A percentile compares a stretch with the other conserved stretches of the same genome.
phyloP scores from a whole-genome alignment of 2,329 filamentous ascomycete genomes.

The Trichoderma semiorbis region DNA sequence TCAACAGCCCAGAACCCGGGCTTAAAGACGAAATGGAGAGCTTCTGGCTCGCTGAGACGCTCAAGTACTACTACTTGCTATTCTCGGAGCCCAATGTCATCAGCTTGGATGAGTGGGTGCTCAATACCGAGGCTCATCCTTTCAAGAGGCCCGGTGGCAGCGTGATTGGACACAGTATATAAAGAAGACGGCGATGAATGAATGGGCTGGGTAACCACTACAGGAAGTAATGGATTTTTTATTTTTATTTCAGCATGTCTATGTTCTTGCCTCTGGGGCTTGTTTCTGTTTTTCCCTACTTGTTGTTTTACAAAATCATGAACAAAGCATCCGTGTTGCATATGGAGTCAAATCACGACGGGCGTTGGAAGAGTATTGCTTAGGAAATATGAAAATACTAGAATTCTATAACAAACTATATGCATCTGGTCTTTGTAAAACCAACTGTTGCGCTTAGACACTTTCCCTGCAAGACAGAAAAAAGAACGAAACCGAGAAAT shows the following conservation, averaged over 20 bases:
- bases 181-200: background rate
- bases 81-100: constrained; percentile 66
- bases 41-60: constrained; percentile 86
- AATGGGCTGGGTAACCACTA: background rate
- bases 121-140: constrained; percentile 63
- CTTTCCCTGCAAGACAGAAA: background rate
- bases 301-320: background rate
- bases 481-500: background rate
- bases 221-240: background rate
- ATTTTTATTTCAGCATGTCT: background rate
- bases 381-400: background rate
- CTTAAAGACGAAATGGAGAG: constrained; percentile 71
- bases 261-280: background rate
- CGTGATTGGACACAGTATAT: constrained; percentile 8
- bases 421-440: background rate
- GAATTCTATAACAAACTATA: background rate
- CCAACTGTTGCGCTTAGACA: background rate
- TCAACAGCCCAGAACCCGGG: constrained; percentile 43
- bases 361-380: background rate
- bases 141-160: constrained; percentile 42
- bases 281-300: background rate
- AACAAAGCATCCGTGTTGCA: background rate
- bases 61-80: constrained; percentile 89
- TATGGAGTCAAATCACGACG: background rate
- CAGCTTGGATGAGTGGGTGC: constrained; percentile 65